Conservation (phyloP, 1,139 yeast genomes). For the Sugiyamaella neomexicana region DNA sequence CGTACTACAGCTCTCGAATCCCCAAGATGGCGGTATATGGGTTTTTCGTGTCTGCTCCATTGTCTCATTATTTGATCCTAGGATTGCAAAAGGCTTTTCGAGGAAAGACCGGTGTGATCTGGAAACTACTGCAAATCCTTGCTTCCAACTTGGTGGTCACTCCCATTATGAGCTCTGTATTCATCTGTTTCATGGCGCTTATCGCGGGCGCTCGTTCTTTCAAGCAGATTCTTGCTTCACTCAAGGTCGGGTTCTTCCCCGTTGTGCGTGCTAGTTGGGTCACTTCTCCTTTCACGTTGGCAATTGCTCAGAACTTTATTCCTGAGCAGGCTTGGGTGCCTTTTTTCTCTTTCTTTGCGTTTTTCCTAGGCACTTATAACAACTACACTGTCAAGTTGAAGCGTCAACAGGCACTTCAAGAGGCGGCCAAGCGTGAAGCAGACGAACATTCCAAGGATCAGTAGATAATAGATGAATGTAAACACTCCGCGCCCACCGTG, state of each 20-base stretch:
- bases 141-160: conserved; percentile 63
- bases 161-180: conserved; percentile 59
- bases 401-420: conserved; percentile 35
- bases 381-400: conserved; percentile 62
- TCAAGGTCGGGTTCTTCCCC: conserved; percentile 53
- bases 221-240: conserved; percentile 42
- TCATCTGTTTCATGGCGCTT: conserved; percentile 50
- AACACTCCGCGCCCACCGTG: too few relatives aligned
- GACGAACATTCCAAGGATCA: conserved; percentile 22
- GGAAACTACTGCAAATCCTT: conserved; percentile 58
- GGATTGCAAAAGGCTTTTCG: conserved; percentile 41
- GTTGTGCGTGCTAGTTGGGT: conserved; percentile 66
- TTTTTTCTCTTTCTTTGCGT: conserved; percentile 72
- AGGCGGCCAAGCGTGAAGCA: conserved; percentile 27
- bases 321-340: conserved; percentile 83
- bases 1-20: conserved; percentile 47
- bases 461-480: conserved; percentile 7
- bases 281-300: conserved; percentile 61
- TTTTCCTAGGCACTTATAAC: conserved; percentile 74
- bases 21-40: conserved; percentile 75
- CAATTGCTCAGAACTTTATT: conserved; percentile 72
- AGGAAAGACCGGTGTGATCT: conserved; percentile 35
- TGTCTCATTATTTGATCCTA: conserved; percentile 55
- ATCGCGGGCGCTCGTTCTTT: conserved; percentile 43
- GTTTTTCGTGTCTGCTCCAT: conserved; percentile 66